These are phyloP conservation scores for Plasmodium sp. DNA, from an alignment of 169 alveolate genomes.

Conservation along the genomic window DNA sequence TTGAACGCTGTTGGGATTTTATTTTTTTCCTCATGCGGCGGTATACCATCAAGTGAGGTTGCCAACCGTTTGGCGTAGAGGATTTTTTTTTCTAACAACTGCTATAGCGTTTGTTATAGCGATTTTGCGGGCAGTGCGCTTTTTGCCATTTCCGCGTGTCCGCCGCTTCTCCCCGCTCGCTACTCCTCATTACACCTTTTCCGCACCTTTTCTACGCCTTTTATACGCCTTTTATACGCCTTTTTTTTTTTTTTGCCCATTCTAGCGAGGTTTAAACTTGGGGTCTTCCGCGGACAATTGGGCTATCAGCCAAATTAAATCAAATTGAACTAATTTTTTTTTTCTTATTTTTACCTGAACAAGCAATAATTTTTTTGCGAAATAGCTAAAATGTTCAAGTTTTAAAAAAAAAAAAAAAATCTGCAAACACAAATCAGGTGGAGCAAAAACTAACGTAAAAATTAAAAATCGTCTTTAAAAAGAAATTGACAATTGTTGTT, in stretches of 20 bases:
- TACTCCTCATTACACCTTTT: not conserved
- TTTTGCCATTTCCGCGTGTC: not conserved
- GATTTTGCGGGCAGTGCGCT: not conserved
- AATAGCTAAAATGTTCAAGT: conserved; percentile 41
- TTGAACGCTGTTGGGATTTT: not conserved
- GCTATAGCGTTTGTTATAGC: not conserved
- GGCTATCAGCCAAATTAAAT: not conserved
- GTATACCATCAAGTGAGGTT: not conserved
- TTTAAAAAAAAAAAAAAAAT: conserved; percentile 35
- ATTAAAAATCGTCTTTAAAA: conserved; percentile 18
- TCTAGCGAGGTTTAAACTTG: not conserved
- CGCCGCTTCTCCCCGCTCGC: not conserved
- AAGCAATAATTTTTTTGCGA: conserved; percentile 31
- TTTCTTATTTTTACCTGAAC: conserved; percentile 1
- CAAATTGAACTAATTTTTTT: not conserved
- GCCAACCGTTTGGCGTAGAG: not conserved
- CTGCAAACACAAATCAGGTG: not conserved
- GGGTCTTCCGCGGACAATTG: conserved; percentile 9
- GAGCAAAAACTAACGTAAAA: not conserved
- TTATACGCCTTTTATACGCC: not conserved
- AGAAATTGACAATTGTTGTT: conserved; percentile 3
- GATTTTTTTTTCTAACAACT: not conserved
- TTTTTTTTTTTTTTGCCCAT: not conserved
- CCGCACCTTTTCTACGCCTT: not conserved
- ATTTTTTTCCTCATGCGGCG: not conserved